Evolutionary conservation across 1,139 yeast species (phyloP), one percentile per base, ranked within the genome.

Genomic region (Pichia sp.): DNA sequence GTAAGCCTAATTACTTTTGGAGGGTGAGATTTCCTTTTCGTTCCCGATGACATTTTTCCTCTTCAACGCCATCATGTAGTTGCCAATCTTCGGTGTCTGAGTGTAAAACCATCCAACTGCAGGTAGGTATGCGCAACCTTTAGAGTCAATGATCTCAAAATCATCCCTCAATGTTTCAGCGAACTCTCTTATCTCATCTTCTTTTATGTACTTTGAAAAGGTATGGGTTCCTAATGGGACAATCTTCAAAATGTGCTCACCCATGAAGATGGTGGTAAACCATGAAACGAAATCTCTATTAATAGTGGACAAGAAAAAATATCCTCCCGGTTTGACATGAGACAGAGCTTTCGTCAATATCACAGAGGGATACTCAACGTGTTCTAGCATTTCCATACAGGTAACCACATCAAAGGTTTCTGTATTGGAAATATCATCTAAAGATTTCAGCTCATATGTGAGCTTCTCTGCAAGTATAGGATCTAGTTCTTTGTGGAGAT

Each of bases 201-300:
- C 80, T 51, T 88, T 78, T 47, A 91, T 85, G 58, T 87, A 93
- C 59, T 93, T 91, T 33, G 75, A 74, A 56, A 80, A 72, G 3
- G 88, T 79, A 58, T 91, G 99, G 1, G 98, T 91, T 1, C 97
- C 97, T 31, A 67, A 66, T 1, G 99, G 99, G 3, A 91, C 98
- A 32, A 91, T 77, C 27, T 69, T 60, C 40, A 91, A 60, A 3
- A 91, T 57, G 41, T 84, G 72, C 56, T 91, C 98, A 3, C 91
- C 99, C 72, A 85, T 72, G 48, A 85, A 75, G 22, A 91, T 91
- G 0, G 98, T 93, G 13, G 97, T 86, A 53, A 91, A 76, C 84
- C 94, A 88, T 30, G 96, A 77, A n/a, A 87, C 63, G 29, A 76
- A 67, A 45, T 93, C 95, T 45, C 97, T 72, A 59, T 91, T 91